Evolutionary conservation across 179 eudicot genomes (phyloP).

Genomic region (Gypsophila paniculata): DNA sequence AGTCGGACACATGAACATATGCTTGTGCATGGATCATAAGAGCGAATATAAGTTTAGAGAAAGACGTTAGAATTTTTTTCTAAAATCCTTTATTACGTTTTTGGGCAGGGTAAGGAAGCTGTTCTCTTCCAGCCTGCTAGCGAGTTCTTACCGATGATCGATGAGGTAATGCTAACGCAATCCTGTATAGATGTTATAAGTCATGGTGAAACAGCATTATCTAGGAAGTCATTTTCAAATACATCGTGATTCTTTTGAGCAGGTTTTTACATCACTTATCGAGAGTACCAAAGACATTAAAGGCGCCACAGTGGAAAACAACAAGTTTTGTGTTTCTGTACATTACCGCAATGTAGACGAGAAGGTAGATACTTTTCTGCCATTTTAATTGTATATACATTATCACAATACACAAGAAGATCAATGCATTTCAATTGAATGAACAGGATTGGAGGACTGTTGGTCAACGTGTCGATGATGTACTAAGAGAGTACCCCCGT

Average conservation of each 20-base stretch:
- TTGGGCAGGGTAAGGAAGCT: slow-evolving; percentile 66
- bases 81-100: neutral
- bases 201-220: neutral
- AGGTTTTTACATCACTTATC: slow-evolving; percentile 62
- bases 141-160: slow-evolving; percentile 78
- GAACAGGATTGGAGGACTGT: slow-evolving; percentile 66
- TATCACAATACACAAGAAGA: neutral
- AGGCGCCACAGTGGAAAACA: slow-evolving; percentile 78
- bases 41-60: neutral
- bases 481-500: slow-evolving; percentile 60
- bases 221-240: neutral
- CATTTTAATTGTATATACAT: neutral
- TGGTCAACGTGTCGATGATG: slow-evolving; percentile 49
- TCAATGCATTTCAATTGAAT: slow-evolving; percentile 13
- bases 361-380: slow-evolving; percentile 41
- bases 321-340: slow-evolving; percentile 84
- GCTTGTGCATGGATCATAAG: neutral
- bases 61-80: neutral
- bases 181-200: slow-evolving; percentile 3
- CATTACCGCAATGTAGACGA: slow-evolving; percentile 76
- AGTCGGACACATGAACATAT: too few species aligned
- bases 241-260: slow-evolving; percentile 17
- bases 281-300: slow-evolving; percentile 53
- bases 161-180: slow-evolving; percentile 49
- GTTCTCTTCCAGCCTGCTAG: slow-evolving; percentile 91